These are phyloP conservation scores for Pharus latifolius DNA, from an alignment of 176 grass and related monocot genomes.

Conservation along the genomic window DNA sequence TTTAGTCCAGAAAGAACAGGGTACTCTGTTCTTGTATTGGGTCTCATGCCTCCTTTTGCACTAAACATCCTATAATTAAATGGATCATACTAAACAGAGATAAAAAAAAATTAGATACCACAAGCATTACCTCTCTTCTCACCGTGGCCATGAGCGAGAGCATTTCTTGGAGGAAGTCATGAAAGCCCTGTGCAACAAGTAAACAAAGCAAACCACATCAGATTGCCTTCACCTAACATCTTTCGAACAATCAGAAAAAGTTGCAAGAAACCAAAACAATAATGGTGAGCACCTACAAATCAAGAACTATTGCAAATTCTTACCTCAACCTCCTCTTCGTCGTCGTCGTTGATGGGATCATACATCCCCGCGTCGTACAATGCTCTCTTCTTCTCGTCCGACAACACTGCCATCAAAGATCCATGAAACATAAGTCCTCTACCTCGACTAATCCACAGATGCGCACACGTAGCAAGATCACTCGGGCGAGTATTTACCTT, in stretches of 20 bases:
- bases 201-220: not conserved
- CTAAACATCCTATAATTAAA: not conserved
- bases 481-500: no score
- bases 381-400: constrained; percentile 58
- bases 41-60: no score
- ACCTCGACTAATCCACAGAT: no score
- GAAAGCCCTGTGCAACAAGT: constrained; percentile 41
- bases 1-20: no score
- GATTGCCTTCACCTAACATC: no score
- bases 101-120: not conserved
- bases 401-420: constrained; percentile 62
- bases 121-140: constrained; percentile 54
- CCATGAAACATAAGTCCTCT: no score
- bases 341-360: constrained; percentile 52
- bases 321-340: constrained; percentile 62
- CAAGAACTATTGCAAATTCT: no score
- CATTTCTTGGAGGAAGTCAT: constrained; percentile 88
- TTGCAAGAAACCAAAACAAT: no score
- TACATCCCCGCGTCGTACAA: constrained; percentile 64
- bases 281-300: no score
- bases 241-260: no score
- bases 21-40: no score
- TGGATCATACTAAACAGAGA: not conserved
- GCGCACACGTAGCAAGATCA: no score
- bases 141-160: constrained; percentile 72